Conservation (phyloP, 2,329 filamentous ascomycete genomes). For the Fusarium piperis region DNA sequence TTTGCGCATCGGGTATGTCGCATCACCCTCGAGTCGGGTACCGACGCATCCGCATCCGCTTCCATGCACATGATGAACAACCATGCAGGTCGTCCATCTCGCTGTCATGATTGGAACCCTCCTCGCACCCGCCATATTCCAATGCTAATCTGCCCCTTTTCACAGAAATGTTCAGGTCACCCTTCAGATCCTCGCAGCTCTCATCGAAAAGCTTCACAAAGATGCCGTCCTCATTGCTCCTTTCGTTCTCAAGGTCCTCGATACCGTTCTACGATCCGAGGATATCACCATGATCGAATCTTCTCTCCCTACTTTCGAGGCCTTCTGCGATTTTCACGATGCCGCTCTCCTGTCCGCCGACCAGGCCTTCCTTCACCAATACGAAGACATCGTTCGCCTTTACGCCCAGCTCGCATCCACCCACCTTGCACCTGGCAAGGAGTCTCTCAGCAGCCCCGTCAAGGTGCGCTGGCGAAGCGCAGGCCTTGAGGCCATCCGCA, state of each 20-base stretch:
- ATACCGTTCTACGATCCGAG: constrained; percentile 82
- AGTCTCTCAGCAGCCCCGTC: constrained; percentile 73
- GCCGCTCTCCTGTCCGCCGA: constrained; percentile 86
- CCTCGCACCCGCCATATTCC: not conserved
- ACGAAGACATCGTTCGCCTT: constrained; percentile 80
- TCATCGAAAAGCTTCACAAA: constrained; percentile 92
- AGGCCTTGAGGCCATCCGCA: constrained; percentile 81
- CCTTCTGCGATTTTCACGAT: constrained; percentile 90
- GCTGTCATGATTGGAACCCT: constrained; percentile 8
- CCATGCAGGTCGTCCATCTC: not conserved
- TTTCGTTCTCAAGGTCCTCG: constrained; percentile 85
- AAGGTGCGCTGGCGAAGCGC: constrained; percentile 80
- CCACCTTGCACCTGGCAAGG: constrained; percentile 61
- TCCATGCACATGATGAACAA: not conserved
- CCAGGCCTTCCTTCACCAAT: constrained; percentile 82
- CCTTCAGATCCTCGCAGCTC: constrained; percentile 86
- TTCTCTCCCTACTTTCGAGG: constrained; percentile 84
- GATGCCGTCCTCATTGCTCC: constrained; percentile 89
- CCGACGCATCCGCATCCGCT: constrained; percentile 33
- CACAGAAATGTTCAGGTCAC: constrained; percentile 91
- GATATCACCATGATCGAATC: constrained; percentile 95
- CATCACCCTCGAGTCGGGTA: constrained; percentile 13
- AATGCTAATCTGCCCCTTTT: not conserved
- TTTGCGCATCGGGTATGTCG: constrained; percentile 79
- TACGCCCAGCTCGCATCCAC: constrained; percentile 85